phyloP scores from a whole-genome alignment of 495 filamentous ascomycete species.

The Aspergillus conjunctus region DNA sequence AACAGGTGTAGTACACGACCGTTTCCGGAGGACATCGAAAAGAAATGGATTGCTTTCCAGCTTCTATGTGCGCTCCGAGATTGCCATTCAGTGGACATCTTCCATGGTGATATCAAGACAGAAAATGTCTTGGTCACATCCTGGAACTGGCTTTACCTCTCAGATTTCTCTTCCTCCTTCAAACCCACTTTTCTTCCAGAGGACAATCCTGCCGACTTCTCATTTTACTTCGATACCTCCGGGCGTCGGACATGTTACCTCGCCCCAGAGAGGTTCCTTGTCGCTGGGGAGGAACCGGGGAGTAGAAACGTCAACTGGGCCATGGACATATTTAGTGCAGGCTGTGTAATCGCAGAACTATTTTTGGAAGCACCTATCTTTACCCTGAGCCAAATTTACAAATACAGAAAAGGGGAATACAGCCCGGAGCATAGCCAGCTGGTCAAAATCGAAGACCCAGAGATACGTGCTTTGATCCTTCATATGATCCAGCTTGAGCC shows the following conservation, averaged over 20 bases:
- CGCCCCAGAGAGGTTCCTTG: conserved; percentile 88
- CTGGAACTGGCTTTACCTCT: conserved; percentile 98
- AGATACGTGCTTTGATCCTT: conserved; percentile 81
- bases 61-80: conserved; percentile 90
- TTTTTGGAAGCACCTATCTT: conserved; percentile 97
- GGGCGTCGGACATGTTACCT: conserved; percentile 93
- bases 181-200: conserved; percentile 94
- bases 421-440: conserved; percentile 80
- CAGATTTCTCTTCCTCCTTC: conserved; percentile 94
- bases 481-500: conserved; percentile 97
- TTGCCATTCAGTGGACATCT: conserved; percentile 86
- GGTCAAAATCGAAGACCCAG: conserved; percentile 81
- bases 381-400: conserved; percentile 88
- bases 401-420: conserved; percentile 89
- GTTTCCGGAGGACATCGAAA: conserved; percentile 95
- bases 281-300: conserved; percentile 65
- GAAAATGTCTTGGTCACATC: conserved; percentile 96
- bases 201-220: conserved; percentile 96
- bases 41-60: conserved; percentile 98
- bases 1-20: conserved; percentile 75
- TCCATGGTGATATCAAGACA: conserved; percentile 98
- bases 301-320: conserved; percentile 77
- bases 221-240: conserved; percentile 95
- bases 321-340: conserved; percentile 98
- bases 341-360: conserved; percentile 96